Evolutionary conservation across 2,329 filamentous ascomycete genomes (phyloP), one percentile per base, ranked within the genome.

Genomic region (Epichloe hybrida): DNA sequence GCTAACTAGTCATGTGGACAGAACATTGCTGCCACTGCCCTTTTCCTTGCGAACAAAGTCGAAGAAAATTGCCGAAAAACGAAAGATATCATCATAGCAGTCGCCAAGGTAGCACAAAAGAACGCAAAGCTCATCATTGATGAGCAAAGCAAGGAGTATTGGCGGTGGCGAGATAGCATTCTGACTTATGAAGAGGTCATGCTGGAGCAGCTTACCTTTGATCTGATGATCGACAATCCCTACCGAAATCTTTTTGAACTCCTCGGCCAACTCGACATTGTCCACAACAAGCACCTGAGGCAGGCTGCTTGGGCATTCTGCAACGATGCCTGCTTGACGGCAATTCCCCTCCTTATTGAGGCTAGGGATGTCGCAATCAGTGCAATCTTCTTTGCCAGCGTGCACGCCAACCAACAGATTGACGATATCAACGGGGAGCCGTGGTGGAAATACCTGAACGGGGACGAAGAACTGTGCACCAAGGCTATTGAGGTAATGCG

Each of bases 21-120:
- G 81, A 84, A 84, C 60, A 88, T 95, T 53, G 93, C 90, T 11
- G 93, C 90, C 0, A 95, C 90, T 0, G 80, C 89, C 2, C 75
- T 98, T 2, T 98, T 97, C 59, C 77, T 98, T 9, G 91, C 93
- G 8, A 96, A 94, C 58, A 98, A 98, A 66, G 91, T 94, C 20
- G 91, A 98, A 64, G 93, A 98, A 65, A 95, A 94, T 64, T 94
- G 89, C 63, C 84, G 91, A 46, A 95, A 95, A 69, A 95, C 95
- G 59, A 94, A 88, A 61, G 89, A 96, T 57, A 77, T 98, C 53
- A 91, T 98, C 57, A 84, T 96, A 35, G 88, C 90, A 1, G 93
- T 95, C 60, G 93, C 89, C 53, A 88, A 91, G 57, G 88, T 96
- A 20, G 93, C 91, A 31, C 89, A 96, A 67, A 98, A 98, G 71